Base-by-base conservation (phyloP, 73 alveolate species). In the Stentor roeselii region DNA sequence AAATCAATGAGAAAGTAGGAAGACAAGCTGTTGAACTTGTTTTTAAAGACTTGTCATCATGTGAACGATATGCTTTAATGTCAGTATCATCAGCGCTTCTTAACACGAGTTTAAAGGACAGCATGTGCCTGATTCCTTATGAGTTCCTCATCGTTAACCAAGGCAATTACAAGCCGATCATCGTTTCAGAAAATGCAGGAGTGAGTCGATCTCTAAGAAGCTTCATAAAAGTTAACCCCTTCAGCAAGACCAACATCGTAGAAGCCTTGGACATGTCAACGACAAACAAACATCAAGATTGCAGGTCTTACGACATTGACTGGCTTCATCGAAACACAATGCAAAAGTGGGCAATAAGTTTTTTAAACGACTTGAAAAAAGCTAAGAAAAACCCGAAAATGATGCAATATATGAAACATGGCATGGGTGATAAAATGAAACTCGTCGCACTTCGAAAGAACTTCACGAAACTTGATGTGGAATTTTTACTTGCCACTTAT, bases 151-250 rank as follows among this genome's bases (percentile, higher is more conserved):
- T 82, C 34, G 59, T 80, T 14, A 75, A 59, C 2, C 41, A 82
- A 38, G 90, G 91, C 4, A 75, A 30, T 21, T 32, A 36, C 11
- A 32, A 21, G 80, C 41, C 91, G 3, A 78, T 89, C 11, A 78
- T 92, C 2, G 75, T 92, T 3, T 78, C 91, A 31, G 97, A 92
- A 42, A 89, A 83, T 59, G 86, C 97, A 1, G 97, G 94, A 21
- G 87, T 92, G 3, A 83, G 86, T 75, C 75, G 92, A 50, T 84
- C 91, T 39, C 78, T 92, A 2, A 82, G 90, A 30, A 92, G 95
- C 2, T 85, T 60, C 4, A 75, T 89, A 3, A 80, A 84, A 67
- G 87, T 86, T 50, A 92, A 92, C 60, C 97, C 97, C 4, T 92
- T 82, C 61, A 78, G 87, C 34, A 40, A 67, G 37, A 27, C 3